A percentile compares a stretch with the other conserved stretches of the same genome.
Conservation (phyloP, 2,329 filamentous ascomycete species). For the Claviceps monticola region DNA sequence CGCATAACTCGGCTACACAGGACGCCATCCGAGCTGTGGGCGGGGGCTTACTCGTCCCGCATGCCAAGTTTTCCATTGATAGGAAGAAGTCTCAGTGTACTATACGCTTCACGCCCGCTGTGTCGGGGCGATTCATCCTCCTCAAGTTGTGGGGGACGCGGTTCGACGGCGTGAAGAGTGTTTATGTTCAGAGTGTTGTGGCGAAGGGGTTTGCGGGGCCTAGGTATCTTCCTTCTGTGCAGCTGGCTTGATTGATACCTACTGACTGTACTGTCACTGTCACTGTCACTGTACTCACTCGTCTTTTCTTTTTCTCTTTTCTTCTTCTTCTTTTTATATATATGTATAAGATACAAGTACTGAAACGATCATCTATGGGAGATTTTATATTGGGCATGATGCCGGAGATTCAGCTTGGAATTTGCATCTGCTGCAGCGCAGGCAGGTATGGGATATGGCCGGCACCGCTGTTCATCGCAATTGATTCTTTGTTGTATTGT, state of each 20-base stretch:
- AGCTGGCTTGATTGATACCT: slow-evolving; percentile 34
- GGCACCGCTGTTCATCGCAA: no score
- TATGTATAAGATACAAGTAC: background rate
- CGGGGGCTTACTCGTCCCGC: slow-evolving; percentile 51
- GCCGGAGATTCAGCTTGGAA: no score
- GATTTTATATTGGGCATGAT: no score
- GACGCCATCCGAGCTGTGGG: slow-evolving; percentile 43
- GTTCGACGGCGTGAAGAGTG: slow-evolving; percentile 51
- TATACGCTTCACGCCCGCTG: slow-evolving; percentile 70
- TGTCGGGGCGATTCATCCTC: slow-evolving; percentile 71
- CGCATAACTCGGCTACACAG: slow-evolving; percentile 38
- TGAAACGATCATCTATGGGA: no score
- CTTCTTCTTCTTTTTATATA: background rate
- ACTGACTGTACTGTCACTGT: background rate
- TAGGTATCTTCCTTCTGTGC: slow-evolving; percentile 63
- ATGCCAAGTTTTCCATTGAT: slow-evolving; percentile 74
- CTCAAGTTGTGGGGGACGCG: slow-evolving; percentile 82
- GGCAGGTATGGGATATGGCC: no score
- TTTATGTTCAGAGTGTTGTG: slow-evolving; percentile 79
- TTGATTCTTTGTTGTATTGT: no score
- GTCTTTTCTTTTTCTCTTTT: background rate
- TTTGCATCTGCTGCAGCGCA: no score
- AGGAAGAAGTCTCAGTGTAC: slow-evolving; percentile 73
- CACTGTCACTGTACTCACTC: no score
- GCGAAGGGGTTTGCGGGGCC: slow-evolving; percentile 76